These are phyloP conservation scores for Spathaspora hagerdaliae DNA, from an alignment of 805 yeast species.

Conservation along the genomic window DNA sequence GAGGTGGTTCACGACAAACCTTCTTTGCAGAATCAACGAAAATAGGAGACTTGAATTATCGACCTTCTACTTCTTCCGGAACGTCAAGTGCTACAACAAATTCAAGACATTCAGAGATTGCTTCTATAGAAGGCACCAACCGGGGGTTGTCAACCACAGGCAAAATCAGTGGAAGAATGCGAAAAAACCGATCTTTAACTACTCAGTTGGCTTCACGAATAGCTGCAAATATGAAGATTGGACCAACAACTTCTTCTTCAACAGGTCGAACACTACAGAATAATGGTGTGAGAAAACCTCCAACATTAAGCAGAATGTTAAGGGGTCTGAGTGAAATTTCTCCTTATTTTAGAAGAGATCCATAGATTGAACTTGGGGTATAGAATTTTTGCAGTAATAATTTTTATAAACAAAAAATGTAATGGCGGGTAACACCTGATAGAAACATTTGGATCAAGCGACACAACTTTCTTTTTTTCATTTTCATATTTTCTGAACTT, in stretches of 20 bases:
- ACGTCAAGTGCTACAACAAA: not conserved
- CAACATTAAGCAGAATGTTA: constrained; percentile 1
- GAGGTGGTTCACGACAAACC: not conserved
- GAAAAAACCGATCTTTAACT: not conserved
- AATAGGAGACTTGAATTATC: not conserved
- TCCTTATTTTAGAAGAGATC: constrained; percentile 4
- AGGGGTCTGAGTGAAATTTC: constrained; percentile 2
- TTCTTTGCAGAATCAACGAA: constrained; percentile 10
- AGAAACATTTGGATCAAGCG: too few species aligned
- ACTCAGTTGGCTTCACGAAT: constrained; percentile 8
- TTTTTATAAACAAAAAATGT: too few species aligned
- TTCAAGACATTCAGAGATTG: not conserved
- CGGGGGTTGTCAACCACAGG: not conserved
- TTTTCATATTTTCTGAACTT: too few species aligned
- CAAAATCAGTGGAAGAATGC: not conserved
- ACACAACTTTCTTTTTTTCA: too few species aligned
- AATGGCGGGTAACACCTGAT: not conserved
- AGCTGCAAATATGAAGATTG: constrained; percentile 7
- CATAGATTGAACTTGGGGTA: not conserved
- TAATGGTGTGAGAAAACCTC: not conserved
- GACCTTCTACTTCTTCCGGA: not conserved
- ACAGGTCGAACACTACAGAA: not conserved
- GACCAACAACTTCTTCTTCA: not conserved
- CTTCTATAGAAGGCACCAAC: not conserved
- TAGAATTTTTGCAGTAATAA: not conserved